A percentile compares a stretch with the other conserved stretches of the same genome.
Conservation (phyloP, 805 yeast species). For the Metschnikowia amazonensis region DNA sequence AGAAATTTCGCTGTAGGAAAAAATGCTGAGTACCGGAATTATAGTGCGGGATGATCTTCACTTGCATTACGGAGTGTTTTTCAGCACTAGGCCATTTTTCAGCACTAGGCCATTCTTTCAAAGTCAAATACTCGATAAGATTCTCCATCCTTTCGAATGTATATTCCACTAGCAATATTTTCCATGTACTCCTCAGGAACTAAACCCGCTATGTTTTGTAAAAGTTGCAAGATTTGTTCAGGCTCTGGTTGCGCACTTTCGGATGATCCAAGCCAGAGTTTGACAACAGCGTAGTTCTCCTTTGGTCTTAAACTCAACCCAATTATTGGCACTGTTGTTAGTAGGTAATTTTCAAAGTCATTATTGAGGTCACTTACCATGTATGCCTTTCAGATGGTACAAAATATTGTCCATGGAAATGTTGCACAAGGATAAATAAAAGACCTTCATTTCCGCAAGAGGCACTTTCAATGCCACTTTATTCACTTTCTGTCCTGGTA, state of each 20-base stretch:
- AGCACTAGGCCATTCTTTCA: neutral
- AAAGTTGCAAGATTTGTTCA: neutral
- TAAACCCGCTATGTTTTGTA: neutral
- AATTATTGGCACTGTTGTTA: slow-evolving; percentile 13
- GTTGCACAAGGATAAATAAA: slow-evolving; percentile 4
- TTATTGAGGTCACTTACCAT: slow-evolving; percentile 1
- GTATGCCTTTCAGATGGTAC: neutral
- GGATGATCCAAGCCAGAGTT: slow-evolving; percentile 13
- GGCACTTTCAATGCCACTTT: slow-evolving; percentile 9
- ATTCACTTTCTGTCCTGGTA: slow-evolving; percentile 4
- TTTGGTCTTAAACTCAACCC: slow-evolving; percentile 8
- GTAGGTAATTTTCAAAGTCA: slow-evolving; percentile 1
- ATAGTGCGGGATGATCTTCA: neutral
- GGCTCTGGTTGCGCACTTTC: neutral
- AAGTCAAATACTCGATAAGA: neutral
- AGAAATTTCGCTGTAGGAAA: neutral
- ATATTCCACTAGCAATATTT: neutral
- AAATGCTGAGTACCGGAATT: neutral
- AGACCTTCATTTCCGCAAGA: neutral
- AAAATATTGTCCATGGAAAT: slow-evolving; percentile 2
- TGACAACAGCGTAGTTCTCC: slow-evolving; percentile 7
- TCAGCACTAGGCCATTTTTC: neutral
- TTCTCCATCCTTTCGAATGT: neutral
- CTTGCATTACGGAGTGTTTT: neutral
- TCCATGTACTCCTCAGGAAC: neutral